Conservation (phyloP, 352 stramenopile genomes). For the Albugo laibachii region DNA sequence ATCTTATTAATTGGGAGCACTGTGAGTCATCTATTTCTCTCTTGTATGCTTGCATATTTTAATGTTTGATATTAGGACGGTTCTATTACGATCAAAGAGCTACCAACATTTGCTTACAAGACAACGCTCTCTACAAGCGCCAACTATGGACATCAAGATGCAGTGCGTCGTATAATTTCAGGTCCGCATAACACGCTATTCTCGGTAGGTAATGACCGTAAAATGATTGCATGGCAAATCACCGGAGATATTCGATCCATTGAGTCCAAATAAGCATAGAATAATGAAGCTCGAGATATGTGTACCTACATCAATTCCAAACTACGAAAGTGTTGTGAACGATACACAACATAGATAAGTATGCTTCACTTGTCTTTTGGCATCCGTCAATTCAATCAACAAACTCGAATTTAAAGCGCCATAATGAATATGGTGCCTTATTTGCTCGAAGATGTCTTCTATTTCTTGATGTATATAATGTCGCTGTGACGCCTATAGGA, state of each 20-base stretch:
- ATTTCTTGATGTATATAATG: too few relatives aligned
- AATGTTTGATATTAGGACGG: slow-evolving; percentile 24
- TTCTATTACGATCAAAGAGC: slow-evolving; percentile 61
- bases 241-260: slow-evolving; percentile 48
- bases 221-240: slow-evolving; percentile 77
- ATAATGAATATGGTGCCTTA: too few relatives aligned
- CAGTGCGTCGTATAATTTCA: slow-evolving; percentile 48
- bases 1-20: slow-evolving; percentile 61
- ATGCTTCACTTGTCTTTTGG: too few relatives aligned
- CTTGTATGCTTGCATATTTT: slow-evolving; percentile 2
- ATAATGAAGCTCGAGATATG: too few relatives aligned
- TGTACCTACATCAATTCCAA: background rate
- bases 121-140: slow-evolving; percentile 29
- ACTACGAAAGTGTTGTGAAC: slow-evolving; percentile 10
- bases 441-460: too few relatives aligned
- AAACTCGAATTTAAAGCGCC: too few relatives aligned
- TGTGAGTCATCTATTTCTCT: slow-evolving; percentile 16
- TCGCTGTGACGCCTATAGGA: background rate
- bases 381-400: too few relatives aligned
- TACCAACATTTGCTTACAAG: slow-evolving; percentile 74
- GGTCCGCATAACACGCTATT: slow-evolving; percentile 72
- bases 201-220: slow-evolving; percentile 49
- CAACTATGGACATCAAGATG: slow-evolving; percentile 55
- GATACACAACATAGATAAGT: background rate
- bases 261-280: slow-evolving; percentile 24